phyloP scores from a whole-genome alignment of 306 rosid genomes.

The Malus asiatica region DNA sequence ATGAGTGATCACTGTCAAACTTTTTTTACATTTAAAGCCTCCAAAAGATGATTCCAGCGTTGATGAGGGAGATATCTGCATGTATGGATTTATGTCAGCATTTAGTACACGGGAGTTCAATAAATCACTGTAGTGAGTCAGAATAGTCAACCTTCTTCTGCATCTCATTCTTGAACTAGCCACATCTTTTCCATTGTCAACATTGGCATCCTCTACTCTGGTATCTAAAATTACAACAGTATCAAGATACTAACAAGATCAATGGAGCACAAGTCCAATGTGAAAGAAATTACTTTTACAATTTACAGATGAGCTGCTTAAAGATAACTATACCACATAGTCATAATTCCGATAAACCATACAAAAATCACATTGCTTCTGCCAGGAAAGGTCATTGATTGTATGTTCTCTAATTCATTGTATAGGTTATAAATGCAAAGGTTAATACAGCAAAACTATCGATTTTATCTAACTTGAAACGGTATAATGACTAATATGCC shows the following conservation, averaged over 20 bases:
- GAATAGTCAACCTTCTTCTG: slow-evolving; percentile 41
- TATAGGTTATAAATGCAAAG: too few relatives aligned
- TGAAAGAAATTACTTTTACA: slow-evolving; percentile 1
- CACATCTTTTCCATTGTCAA: slow-evolving; percentile 44
- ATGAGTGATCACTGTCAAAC: slow-evolving; percentile 73
- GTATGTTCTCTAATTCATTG: too few relatives aligned
- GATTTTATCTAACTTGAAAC: too few relatives aligned
- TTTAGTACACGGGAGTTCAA: slow-evolving; percentile 13
- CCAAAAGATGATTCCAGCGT: slow-evolving; percentile 91
- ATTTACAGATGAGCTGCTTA: slow-evolving; percentile 5
- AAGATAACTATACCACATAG: slow-evolving; percentile 25
- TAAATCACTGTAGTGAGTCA: slow-evolving; percentile 1
- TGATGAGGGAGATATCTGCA: slow-evolving; percentile 89
- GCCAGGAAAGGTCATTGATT: not conserved
- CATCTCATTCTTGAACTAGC: slow-evolving; percentile 43
- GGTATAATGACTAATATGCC: too few relatives aligned
- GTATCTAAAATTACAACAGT: slow-evolving; percentile 30
- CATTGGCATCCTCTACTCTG: slow-evolving; percentile 32
- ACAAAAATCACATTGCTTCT: not conserved
- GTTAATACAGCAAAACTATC: too few relatives aligned
- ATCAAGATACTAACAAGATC: slow-evolving; percentile 2
- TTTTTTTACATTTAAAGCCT: slow-evolving; percentile 77
- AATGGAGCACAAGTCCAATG: not conserved
- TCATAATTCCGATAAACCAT: not conserved
- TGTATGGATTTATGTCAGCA: slow-evolving; percentile 20